A percentile compares a stretch with the other conserved stretches of the same genome.
phyloP scores from a whole-genome alignment of 2,329 filamentous ascomycete species.

The Penicillium sp. region DNA sequence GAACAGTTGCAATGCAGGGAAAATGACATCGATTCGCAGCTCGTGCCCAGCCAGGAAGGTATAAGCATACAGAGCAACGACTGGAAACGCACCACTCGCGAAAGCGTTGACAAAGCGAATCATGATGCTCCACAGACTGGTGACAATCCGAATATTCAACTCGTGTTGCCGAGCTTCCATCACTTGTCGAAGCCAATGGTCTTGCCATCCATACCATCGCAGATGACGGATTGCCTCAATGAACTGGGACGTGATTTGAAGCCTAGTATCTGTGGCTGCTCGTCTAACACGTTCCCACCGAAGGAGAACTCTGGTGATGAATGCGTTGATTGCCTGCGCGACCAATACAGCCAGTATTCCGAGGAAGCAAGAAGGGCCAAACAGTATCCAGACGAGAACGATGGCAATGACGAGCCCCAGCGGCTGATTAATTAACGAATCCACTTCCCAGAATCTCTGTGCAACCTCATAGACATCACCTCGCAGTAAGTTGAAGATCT shows the following conservation, averaged over 20 bases:
- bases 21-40: conserved; percentile 78
- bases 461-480: conserved; percentile 46
- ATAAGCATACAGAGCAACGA: conserved; percentile 79
- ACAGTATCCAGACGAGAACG: conserved; percentile 71
- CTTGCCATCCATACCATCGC: conserved; percentile 81
- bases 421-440: conserved; percentile 73
- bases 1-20: conserved; percentile 82
- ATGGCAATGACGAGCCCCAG: conserved; percentile 74
- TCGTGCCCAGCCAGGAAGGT: conserved; percentile 68
- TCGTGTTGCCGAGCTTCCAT: conserved; percentile 69
- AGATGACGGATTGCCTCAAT: conserved; percentile 82
- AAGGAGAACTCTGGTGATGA: conserved; percentile 67
- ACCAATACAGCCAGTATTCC: conserved; percentile 69
- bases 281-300: conserved; percentile 71
- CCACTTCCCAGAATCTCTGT: conserved; percentile 79
- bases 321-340: conserved; percentile 69
- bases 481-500: conserved; percentile 85
- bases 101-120: conserved; percentile 71
- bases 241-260: conserved; percentile 81
- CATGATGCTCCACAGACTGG: conserved; percentile 61
- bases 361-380: conserved; percentile 77
- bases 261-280: conserved; percentile 71
- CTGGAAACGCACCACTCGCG: conserved; percentile 73
- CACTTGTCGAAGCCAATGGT: conserved; percentile 70
- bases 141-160: conserved; percentile 64